These are phyloP conservation scores for Pseudogymnoascus sp. DNA, from an alignment of 2,329 filamentous ascomycete species.

Conservation along the genomic window DNA sequence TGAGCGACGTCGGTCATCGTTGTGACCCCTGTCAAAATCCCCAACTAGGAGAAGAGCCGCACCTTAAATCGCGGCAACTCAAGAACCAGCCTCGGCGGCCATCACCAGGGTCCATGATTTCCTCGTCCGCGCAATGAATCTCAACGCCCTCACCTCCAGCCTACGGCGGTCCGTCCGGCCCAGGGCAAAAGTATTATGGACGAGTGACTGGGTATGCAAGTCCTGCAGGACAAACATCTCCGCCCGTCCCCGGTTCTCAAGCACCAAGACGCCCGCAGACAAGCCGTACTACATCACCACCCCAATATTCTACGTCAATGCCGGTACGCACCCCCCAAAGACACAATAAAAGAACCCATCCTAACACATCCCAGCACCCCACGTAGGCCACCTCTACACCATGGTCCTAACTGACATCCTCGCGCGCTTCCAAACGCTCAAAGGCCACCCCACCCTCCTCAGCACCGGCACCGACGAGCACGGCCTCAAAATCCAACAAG, in stretches of 20 bases:
- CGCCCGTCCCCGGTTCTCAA: conserved; percentile 14
- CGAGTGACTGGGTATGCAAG: conserved; percentile 19
- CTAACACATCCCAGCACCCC: conserved; percentile 54
- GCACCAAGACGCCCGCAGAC: conserved; percentile 19
- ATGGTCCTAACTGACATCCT: conserved; percentile 86
- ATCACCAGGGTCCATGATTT: conserved; percentile 2
- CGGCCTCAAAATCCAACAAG: conserved; percentile 92
- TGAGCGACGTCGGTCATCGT: not conserved
- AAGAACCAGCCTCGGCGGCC: not conserved
- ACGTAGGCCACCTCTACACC: conserved; percentile 89
- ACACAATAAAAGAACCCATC: not conserved
- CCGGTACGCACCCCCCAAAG: conserved; percentile 45
- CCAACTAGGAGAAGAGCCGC: not conserved
- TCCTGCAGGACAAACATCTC: conserved; percentile 15
- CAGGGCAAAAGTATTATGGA: conserved; percentile 9
- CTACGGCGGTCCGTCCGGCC: conserved; percentile 15
- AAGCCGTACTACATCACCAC: conserved; percentile 96
- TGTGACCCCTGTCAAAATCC: not conserved
- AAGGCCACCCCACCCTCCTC: conserved; percentile 62
- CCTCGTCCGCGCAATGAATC: conserved; percentile 15
- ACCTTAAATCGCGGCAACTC: not conserved
- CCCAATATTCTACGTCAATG: conserved; percentile 98
- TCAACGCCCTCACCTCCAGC: conserved; percentile 14
- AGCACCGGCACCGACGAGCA: conserved; percentile 95
- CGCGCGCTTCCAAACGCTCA: conserved; percentile 81